Conservation (phyloP, 208 protist species). For the Phytomonas francai region DNA sequence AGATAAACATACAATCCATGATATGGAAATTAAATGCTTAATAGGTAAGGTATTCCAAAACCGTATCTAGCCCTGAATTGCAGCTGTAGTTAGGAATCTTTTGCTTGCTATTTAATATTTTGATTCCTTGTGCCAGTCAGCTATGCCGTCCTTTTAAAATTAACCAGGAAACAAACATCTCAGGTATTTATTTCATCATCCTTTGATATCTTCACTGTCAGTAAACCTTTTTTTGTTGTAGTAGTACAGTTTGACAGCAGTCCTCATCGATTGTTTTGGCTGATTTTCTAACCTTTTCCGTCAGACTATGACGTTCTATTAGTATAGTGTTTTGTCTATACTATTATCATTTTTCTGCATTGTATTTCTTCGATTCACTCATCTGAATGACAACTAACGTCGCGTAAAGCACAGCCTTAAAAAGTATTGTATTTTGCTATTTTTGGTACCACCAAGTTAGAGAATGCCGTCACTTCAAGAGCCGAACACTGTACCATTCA, state of each 20-base stretch:
- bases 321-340: background rate
- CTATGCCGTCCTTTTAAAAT: background rate
- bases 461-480: background rate
- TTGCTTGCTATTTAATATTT: background rate
- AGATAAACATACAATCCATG: background rate
- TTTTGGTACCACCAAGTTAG: background rate
- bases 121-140: background rate
- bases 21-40: background rate
- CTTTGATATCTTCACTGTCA: background rate
- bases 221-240: background rate
- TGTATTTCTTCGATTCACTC: background rate
- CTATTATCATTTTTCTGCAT: background rate
- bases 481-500: conserved; percentile 14
- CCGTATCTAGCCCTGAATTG: background rate
- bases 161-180: background rate
- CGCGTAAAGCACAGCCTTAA: background rate
- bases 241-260: background rate
- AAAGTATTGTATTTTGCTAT: background rate
- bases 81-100: background rate
- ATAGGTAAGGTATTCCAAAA: background rate
- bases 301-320: background rate
- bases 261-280: background rate
- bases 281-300: background rate
- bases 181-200: background rate
- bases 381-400: background rate